Evolutionary conservation across 306 rosid genomes (phyloP).

Genomic region (Rubus parviflorus): DNA sequence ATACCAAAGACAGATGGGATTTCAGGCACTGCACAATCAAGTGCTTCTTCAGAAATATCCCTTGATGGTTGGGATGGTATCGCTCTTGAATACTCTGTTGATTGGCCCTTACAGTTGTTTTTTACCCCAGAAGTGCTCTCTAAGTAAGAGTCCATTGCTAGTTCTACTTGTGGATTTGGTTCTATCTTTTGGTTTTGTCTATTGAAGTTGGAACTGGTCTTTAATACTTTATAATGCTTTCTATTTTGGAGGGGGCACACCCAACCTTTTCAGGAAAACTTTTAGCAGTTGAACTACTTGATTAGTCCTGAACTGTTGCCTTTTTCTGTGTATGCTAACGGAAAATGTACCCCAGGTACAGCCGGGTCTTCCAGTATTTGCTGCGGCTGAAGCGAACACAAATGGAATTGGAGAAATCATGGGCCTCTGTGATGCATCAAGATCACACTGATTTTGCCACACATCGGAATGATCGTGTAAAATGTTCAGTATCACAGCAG

Average conservation of each 20-base stretch:
- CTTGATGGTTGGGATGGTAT: conserved; percentile 97
- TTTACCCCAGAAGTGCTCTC: conserved; percentile 93
- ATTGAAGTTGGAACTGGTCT: conserved; percentile 5
- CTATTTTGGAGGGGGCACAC: not conserved
- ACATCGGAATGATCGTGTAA: conserved; percentile 45
- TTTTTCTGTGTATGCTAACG: conserved; percentile 19
- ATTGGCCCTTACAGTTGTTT: conserved; percentile 98
- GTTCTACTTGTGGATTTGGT: conserved; percentile 25
- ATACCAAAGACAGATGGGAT: conserved; percentile 57
- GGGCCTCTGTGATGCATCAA: conserved; percentile 95
- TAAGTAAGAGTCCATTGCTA: conserved; percentile 58
- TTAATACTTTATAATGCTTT: not conserved
- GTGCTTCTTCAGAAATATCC: conserved; percentile 61
- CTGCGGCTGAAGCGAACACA: conserved; percentile 87
- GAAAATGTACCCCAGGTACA: conserved; percentile 54
- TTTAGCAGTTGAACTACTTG: conserved; percentile 18
- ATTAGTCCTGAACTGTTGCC: conserved; percentile 14
- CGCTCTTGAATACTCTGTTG: conserved; percentile 88
- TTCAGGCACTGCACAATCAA: conserved; percentile 48
- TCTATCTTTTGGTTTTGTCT: conserved; percentile 21
- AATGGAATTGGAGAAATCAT: conserved; percentile 95
- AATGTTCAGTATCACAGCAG: conserved; percentile 52
- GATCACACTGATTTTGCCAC: conserved; percentile 82
- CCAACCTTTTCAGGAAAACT: not conserved
- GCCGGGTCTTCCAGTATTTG: conserved; percentile 85